phyloP scores from a whole-genome alignment of 2,329 filamentous ascomycete species.

The Fusarium udum region DNA sequence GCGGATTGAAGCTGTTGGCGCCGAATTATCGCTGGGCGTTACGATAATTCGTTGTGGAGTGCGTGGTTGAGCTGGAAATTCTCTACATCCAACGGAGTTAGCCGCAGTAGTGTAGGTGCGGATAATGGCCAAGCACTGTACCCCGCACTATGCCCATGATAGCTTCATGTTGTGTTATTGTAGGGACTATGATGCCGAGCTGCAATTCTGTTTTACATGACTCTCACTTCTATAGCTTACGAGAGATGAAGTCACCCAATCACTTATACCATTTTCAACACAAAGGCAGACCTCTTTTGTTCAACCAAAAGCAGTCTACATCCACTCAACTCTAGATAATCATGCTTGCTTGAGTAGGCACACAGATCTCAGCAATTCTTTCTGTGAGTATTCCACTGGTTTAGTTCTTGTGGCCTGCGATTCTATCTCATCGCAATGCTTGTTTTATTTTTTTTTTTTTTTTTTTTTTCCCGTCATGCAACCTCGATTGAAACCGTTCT shows the following conservation, averaged over 20 bases:
- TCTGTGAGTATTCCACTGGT: too few relatives aligned
- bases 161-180: conserved; percentile 2
- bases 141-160: conserved; percentile 32
- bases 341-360: not conserved
- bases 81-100: conserved; percentile 37
- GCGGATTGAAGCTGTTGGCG: conserved; percentile 34
- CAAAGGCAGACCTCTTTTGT: not conserved
- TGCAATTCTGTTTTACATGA: not conserved
- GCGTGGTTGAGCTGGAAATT: conserved; percentile 41
- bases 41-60: conserved; percentile 42
- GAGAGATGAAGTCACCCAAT: too few relatives aligned
- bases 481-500: not conserved
- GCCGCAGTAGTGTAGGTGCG: conserved; percentile 24
- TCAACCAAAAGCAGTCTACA: not conserved
- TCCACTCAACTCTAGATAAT: not conserved
- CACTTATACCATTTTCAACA: too few relatives aligned
- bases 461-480: too few relatives aligned
- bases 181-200: not conserved
- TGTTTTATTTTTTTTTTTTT: not conserved
- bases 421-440: not conserved
- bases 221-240: not conserved
- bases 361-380: not conserved
- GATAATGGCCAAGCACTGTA: not conserved
- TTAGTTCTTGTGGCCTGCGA: not conserved
- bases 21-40: conserved; percentile 38